Conservation (phyloP, 768 basidiomycete genomes). For the Epithele typhae region DNA sequence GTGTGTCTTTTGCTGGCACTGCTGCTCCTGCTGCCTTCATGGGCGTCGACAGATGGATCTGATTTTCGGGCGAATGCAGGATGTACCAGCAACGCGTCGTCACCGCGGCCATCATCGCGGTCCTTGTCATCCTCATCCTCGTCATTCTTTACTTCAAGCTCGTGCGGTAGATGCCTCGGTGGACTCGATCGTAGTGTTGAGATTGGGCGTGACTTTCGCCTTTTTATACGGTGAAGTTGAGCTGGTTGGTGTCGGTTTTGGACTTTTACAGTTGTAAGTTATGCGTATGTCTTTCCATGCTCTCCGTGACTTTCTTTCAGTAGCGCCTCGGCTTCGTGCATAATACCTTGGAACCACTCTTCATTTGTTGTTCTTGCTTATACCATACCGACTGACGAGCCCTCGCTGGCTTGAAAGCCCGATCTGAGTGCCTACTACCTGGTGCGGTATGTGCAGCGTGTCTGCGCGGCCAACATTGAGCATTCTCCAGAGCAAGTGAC, state of each 20-base stretch:
- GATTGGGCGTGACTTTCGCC: neutral
- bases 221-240: too few species aligned
- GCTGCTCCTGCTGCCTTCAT: constrained; percentile 9
- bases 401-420: too few species aligned
- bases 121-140: constrained; percentile 79
- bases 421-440: too few species aligned
- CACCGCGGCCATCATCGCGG: constrained; percentile 79
- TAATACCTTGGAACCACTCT: too few species aligned
- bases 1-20: constrained; percentile 23
- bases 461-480: too few species aligned
- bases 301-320: neutral
- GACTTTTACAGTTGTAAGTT: neutral
- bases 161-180: neutral
- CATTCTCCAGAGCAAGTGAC: too few species aligned
- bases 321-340: too few species aligned
- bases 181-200: neutral
- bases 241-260: neutral
- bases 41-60: constrained; percentile 22
- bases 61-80: constrained; percentile 37
- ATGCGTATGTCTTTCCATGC: neutral
- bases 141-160: constrained; percentile 52
- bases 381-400: too few species aligned
- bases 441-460: too few species aligned
- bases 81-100: constrained; percentile 96
- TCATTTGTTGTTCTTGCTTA: too few species aligned